phyloP scores from a whole-genome alignment of 805 yeast genomes.

The Monosporozyma aerobia region DNA sequence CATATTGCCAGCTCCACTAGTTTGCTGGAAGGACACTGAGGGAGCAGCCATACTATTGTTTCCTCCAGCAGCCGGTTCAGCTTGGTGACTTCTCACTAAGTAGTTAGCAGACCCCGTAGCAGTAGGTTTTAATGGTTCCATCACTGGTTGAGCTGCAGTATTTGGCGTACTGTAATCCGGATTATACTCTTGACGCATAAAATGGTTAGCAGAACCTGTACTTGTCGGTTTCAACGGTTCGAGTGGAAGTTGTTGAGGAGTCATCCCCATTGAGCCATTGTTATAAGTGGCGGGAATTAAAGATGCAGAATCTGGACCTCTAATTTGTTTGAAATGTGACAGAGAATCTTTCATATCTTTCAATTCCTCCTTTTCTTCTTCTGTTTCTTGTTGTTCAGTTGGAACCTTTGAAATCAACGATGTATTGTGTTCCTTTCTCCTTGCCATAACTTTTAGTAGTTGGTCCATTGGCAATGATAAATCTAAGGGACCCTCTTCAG shows the following conservation, averaged over 20 bases:
- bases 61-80: background rate
- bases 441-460: constrained; percentile 39
- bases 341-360: constrained; percentile 69
- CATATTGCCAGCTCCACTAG: background rate
- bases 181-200: constrained; percentile 20
- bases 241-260: constrained; percentile 13
- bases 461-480: constrained; percentile 72
- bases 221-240: constrained; percentile 29
- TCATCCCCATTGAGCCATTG: background rate
- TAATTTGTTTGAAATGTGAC: constrained; percentile 64
- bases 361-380: constrained; percentile 61
- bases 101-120: constrained; percentile 36
- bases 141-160: background rate
- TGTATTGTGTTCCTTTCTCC: constrained; percentile 15
- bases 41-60: background rate
- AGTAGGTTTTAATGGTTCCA: constrained; percentile 29
- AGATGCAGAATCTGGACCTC: constrained; percentile 52
- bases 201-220: constrained; percentile 29
- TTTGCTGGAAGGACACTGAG: background rate
- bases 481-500: constrained; percentile 37
- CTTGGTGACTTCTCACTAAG: constrained; percentile 19
- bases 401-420: constrained; percentile 27
- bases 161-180: background rate
- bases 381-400: constrained; percentile 33
- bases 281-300: constrained; percentile 5